A percentile compares a stretch with the other conserved stretches of the same genome.
These are phyloP conservation scores for Backusella mclennaniae DNA, from an alignment of 192 early-diverging fungal species.

Conservation along the genomic window DNA sequence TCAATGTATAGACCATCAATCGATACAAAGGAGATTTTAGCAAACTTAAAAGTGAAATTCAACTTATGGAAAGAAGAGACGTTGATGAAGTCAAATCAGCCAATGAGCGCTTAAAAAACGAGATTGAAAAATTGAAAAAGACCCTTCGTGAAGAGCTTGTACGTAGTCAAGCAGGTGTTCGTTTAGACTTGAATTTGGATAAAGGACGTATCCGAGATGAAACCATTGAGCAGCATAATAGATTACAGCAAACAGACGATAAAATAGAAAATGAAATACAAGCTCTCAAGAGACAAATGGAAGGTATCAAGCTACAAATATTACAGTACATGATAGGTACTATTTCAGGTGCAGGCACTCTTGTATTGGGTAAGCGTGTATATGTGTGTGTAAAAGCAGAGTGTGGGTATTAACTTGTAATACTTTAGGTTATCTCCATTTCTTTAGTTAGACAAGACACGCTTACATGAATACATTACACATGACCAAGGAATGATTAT, in stretches of 20 bases:
- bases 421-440: slow-evolving; percentile 15
- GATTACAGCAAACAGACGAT: slow-evolving; percentile 80
- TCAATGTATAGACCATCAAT: slow-evolving; percentile 57
- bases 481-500: not conserved
- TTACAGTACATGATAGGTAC: slow-evolving; percentile 79
- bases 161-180: slow-evolving; percentile 79
- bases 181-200: slow-evolving; percentile 86
- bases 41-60: slow-evolving; percentile 85
- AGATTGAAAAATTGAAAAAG: slow-evolving; percentile 83
- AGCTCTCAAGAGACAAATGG: slow-evolving; percentile 77
- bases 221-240: slow-evolving; percentile 74
- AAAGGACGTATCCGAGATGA: slow-evolving; percentile 88
- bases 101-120: slow-evolving; percentile 71
- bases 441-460: slow-evolving; percentile 3
- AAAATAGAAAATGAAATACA: slow-evolving; percentile 88
- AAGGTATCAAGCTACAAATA: slow-evolving; percentile 84
- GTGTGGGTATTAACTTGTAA: too few species aligned
- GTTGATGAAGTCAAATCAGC: slow-evolving; percentile 79
- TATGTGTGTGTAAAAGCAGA: not conserved
- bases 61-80: slow-evolving; percentile 86
- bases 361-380: slow-evolving; percentile 57
- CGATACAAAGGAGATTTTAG: slow-evolving; percentile 86
- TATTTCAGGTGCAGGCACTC: slow-evolving; percentile 80
- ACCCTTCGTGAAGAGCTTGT: slow-evolving; percentile 79
- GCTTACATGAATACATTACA: not conserved